Evolutionary conservation across 352 stramenopile genomes (phyloP).

Genomic region (Phytophthora brassicae): DNA sequence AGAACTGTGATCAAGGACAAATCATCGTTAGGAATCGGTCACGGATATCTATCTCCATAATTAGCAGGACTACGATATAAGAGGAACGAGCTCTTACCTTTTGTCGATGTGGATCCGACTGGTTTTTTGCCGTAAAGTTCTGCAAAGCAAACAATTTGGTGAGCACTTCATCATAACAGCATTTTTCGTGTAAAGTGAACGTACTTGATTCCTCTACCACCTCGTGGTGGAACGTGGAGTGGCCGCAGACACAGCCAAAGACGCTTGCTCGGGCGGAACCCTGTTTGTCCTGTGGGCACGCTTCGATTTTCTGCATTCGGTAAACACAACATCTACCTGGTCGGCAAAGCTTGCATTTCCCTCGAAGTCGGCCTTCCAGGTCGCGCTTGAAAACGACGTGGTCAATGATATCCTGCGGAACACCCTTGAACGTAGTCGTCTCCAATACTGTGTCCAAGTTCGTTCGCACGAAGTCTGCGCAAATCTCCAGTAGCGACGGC

Average conservation of each 20-base stretch:
- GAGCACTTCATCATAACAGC: not conserved
- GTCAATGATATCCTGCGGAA: conserved; percentile 76
- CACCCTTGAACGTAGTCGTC: conserved; percentile 72
- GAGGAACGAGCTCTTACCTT: conserved; percentile 32
- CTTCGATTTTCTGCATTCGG: conserved; percentile 43
- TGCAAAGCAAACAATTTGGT: conserved; percentile 22
- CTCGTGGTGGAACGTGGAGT: conserved; percentile 77
- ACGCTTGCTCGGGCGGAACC: conserved; percentile 30
- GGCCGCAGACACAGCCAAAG: conserved; percentile 63
- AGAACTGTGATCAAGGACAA: conserved; percentile 38
- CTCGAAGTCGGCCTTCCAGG: conserved; percentile 56
- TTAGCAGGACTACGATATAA: no score
- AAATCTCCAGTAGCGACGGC: conserved; percentile 73
- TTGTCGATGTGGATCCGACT: conserved; percentile 58
- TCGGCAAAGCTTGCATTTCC: conserved; percentile 75
- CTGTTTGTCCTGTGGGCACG: conserved; percentile 31
- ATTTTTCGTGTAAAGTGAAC: conserved; percentile 12
- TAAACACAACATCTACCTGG: conserved; percentile 74
- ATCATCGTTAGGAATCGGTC: conserved; percentile 1
- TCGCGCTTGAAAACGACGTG: conserved; percentile 82
- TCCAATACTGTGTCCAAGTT: conserved; percentile 68
- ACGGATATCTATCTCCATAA: not conserved
- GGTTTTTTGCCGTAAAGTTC: conserved; percentile 70
- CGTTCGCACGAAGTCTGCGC: conserved; percentile 63
- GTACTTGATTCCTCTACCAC: conserved; percentile 75